Percentiles rank a stretch among this genome's conserved stretches.
These are phyloP conservation scores for Huntiella bhutanensis DNA, from an alignment of 2,329 filamentous ascomycete species.

Conservation along the genomic window DNA sequence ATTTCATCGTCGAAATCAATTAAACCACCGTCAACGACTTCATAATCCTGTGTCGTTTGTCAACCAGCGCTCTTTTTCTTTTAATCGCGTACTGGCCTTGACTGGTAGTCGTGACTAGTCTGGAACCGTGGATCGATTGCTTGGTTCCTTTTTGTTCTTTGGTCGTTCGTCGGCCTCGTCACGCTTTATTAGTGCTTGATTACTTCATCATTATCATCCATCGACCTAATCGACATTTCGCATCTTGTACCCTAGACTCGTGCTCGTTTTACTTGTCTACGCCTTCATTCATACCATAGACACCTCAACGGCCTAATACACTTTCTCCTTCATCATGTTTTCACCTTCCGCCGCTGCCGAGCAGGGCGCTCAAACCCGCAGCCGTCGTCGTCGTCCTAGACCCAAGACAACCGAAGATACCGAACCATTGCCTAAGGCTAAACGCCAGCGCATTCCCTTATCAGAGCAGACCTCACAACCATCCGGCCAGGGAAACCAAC, in stretches of 20 bases:
- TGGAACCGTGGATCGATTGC: neutral
- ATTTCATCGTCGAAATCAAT: too few species aligned
- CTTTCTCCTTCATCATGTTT: slow-evolving; percentile 29
- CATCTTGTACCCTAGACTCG: neutral
- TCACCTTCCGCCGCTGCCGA: slow-evolving; percentile 33
- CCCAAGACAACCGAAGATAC: slow-evolving; percentile 36
- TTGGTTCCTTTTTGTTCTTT: slow-evolving; percentile 6
- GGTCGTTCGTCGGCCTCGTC: neutral
- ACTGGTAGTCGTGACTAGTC: neutral
- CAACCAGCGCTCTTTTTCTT: neutral
- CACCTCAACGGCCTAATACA: neutral
- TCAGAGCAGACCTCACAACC: slow-evolving; percentile 34
- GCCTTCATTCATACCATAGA: neutral
- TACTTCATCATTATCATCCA: neutral
- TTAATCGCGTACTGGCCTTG: neutral
- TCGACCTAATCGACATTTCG: neutral
- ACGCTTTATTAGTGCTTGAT: neutral
- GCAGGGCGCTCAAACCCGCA: slow-evolving; percentile 24
- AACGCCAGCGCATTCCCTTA: slow-evolving; percentile 40
- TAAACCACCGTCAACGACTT: too few species aligned
- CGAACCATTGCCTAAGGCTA: slow-evolving; percentile 40
- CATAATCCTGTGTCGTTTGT: neutral
- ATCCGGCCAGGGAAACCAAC: slow-evolving; percentile 18
- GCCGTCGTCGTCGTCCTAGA: slow-evolving; percentile 40
- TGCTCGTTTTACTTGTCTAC: neutral